Conservation (phyloP, 108 stramenopile species). For the Schizochytrium sp. region DNA sequence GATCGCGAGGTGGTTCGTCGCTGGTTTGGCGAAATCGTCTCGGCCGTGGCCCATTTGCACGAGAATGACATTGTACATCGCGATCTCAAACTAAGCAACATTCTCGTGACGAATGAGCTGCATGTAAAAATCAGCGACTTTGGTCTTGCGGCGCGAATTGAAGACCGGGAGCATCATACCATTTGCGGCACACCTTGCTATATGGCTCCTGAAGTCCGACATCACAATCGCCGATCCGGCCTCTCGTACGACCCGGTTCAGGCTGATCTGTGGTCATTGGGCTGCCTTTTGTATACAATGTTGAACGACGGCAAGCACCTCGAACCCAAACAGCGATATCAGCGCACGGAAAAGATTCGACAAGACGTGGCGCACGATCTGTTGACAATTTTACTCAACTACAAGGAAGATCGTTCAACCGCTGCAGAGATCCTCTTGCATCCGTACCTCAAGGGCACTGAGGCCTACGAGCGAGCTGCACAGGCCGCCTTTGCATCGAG, state of each 20-base stretch:
- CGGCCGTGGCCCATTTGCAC: neutral
- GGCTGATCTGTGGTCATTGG: neutral
- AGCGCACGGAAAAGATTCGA: neutral
- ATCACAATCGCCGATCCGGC: neutral
- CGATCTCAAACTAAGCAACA: neutral
- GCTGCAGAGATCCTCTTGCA: neutral
- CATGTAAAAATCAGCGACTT: neutral
- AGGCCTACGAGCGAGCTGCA: neutral
- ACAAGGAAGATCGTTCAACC: neutral
- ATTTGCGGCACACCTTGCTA: neutral
- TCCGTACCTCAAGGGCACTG: neutral
- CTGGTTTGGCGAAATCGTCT: neutral
- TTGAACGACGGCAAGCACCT: slow-evolving; percentile 10
- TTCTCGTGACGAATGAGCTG: neutral
- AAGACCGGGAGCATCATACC: neutral
- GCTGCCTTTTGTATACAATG: slow-evolving; percentile 4
- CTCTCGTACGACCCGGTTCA: neutral
- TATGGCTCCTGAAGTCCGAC: neutral
- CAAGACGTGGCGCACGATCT: slow-evolving; percentile 1
- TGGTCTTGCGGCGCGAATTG: neutral
- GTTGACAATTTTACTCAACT: neutral
- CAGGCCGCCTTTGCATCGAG: neutral
- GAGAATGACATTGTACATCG: neutral
- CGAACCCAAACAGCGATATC: neutral
- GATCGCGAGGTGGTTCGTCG: neutral